phyloP scores from a whole-genome alignment of 345 rosid genomes.

The Sonneratia caseolaris region DNA sequence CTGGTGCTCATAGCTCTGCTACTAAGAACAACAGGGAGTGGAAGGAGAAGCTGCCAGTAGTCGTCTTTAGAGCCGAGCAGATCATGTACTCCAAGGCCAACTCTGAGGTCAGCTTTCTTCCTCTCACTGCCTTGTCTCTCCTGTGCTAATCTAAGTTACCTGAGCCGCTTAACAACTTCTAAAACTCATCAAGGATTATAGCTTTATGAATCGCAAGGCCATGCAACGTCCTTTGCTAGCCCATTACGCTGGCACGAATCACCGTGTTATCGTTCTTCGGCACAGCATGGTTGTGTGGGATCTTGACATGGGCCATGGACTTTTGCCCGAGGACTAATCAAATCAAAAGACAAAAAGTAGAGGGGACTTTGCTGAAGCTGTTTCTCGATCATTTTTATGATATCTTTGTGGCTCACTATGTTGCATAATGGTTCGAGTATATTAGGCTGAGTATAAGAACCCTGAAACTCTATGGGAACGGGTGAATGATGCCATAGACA shows the following conservation, averaged over 20 bases:
- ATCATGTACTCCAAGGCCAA: slow-evolving; percentile 96
- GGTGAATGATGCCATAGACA: slow-evolving; percentile 76
- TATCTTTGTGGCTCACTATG: too few relatives aligned
- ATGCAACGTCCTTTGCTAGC: too few relatives aligned
- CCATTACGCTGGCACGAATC: too few relatives aligned
- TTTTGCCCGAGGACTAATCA: slow-evolving; percentile 7
- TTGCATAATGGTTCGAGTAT: slow-evolving; percentile 4
- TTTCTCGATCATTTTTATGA: too few relatives aligned
- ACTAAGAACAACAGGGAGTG: slow-evolving; percentile 88
- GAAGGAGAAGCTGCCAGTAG: slow-evolving; percentile 77
- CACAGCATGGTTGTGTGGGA: background rate
- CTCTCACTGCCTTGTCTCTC: background rate
- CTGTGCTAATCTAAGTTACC: too few relatives aligned
- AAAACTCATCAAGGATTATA: background rate
- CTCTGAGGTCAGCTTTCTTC: slow-evolving; percentile 57
- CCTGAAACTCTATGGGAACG: slow-evolving; percentile 80
- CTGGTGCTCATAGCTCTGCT: slow-evolving; percentile 40
- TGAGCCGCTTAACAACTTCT: background rate
- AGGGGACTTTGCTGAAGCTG: background rate
- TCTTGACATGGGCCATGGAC: background rate
- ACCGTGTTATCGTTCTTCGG: too few relatives aligned
- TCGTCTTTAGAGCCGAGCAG: slow-evolving; percentile 81
- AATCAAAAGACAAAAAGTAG: background rate
- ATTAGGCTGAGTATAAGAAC: slow-evolving; percentile 68
- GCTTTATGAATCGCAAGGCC: too few relatives aligned